Base-by-base conservation (phyloP, 2,329 filamentous ascomycete genomes). In the Rutstroemia sp. region DNA sequence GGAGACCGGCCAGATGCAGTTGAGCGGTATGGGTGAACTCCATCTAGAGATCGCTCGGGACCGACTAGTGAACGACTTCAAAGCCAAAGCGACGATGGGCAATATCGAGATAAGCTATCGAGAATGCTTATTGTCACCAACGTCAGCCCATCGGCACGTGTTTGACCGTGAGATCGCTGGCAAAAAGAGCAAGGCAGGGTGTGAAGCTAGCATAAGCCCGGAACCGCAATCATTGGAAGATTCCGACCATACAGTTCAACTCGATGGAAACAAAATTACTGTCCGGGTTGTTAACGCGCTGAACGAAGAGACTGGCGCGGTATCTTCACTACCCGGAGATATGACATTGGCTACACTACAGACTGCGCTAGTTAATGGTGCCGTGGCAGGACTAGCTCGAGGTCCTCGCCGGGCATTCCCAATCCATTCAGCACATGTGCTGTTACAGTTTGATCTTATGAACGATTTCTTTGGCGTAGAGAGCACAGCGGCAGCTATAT, bases 41-140 rank as follows among this genome's bases (percentile, higher is more conserved):
- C 94, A 99, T 71, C 78, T 99, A 0, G 94, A 99, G 65, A 94
- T 99, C 49, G 92, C 92, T 0, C 78, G 90, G 50, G 89, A 97
- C 70, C 83, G 92, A 45, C 81, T 99, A 9, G 84, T 94, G 62
- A 88, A 89, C 52, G 90, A 95, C 67, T 86, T 96, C 73, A 95
- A 94, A 70, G 90, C 77, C 71, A 96, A 83, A 79, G 91, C 78
- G 60, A 84, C 75, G 17, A 96, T 96, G 76, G 92, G 92, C 12
- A 86, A 84, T 53, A 95, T 99, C 60, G 89, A 96, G 65, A 96
- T 99, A 58, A 91, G 95, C 63, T 99, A 97, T 72, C 87, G 95
- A 54, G 94, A 99, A 73, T 87, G 85, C 48, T 75, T 94, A 9
- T 81, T 83, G 0, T 74, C 75, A 3, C 65, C 78, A 0, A 86